Percentiles rank a stretch among this genome's conserved stretches.
These are phyloP conservation scores for Pelargonium fulgidum DNA, from an alignment of 441 rosid genomes.

Conservation along the genomic window DNA sequence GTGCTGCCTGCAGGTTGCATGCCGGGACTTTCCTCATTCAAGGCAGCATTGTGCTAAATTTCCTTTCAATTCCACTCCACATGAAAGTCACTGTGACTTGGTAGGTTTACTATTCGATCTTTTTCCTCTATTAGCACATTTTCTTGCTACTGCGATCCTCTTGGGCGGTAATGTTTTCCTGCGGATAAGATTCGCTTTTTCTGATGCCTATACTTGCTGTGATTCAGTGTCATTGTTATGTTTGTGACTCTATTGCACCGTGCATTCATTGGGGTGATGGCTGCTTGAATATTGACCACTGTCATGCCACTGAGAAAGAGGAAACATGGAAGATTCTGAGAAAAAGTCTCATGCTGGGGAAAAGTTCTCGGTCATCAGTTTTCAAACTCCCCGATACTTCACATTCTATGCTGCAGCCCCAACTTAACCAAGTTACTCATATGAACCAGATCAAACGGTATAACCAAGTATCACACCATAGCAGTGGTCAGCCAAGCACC, in stretches of 20 bases:
- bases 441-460: not conserved
- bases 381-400: conserved; percentile 18
- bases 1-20: conserved; percentile 62
- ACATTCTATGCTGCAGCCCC: conserved; percentile 22
- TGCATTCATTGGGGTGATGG: conserved; percentile 62
- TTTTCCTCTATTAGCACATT: not conserved
- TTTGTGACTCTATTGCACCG: conserved; percentile 75
- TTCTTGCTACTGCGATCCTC: too few species aligned
- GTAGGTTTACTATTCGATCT: conserved; percentile 28
- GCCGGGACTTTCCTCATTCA: conserved; percentile 86
- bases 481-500: conserved; percentile 17
- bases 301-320: conserved; percentile 74
- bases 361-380: conserved; percentile 23
- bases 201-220: conserved; percentile 10
- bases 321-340: conserved; percentile 47
- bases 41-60: conserved; percentile 68
- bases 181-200: conserved; percentile 4
- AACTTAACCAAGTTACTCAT: conserved; percentile 20
- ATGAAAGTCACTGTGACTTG: conserved; percentile 55
- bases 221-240: conserved; percentile 85
- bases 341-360: conserved; percentile 36
- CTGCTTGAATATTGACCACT: conserved; percentile 40
- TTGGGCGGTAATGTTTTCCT: not conserved
- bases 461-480: not conserved
- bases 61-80: conserved; percentile 53